A percentile compares a stretch with the other conserved stretches of the same genome.
phyloP scores from a whole-genome alignment of 495 filamentous ascomycete genomes.

The Daldinia grandis region DNA sequence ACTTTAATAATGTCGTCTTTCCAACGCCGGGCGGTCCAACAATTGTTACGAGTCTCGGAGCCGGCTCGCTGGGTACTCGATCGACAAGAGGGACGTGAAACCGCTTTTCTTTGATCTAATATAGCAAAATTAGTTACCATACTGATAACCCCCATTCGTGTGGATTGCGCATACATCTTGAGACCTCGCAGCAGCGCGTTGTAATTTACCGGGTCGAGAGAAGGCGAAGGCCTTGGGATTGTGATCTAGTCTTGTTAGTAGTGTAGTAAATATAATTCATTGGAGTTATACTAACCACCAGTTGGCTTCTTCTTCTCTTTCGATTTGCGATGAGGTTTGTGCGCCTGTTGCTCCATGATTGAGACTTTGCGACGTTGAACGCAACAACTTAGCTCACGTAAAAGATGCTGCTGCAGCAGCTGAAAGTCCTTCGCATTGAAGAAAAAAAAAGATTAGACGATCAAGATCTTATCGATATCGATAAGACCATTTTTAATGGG shows the following conservation, averaged over 20 bases:
- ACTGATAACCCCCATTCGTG: background rate
- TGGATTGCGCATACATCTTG: constrained; percentile 75
- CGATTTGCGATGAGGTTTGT: constrained; percentile 82
- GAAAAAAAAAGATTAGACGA: constrained; percentile 26
- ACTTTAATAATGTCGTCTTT: constrained; percentile 74
- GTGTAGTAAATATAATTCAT: background rate
- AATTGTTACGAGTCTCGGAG: constrained; percentile 87
- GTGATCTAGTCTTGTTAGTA: constrained; percentile 57
- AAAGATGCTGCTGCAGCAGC: constrained; percentile 2
- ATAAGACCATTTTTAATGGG: constrained; percentile 20
- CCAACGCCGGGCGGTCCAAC: constrained; percentile 93
- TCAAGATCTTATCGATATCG: constrained; percentile 39
- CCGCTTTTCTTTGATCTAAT: constrained; percentile 88
- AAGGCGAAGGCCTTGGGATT: constrained; percentile 95
- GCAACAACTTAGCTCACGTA: constrained; percentile 10
- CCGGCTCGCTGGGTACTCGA: constrained; percentile 92
- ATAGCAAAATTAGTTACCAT: constrained; percentile 8
- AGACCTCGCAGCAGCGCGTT: constrained; percentile 84
- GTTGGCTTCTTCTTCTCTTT: constrained; percentile 91
- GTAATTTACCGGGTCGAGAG: constrained; percentile 83
- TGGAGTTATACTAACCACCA: constrained; percentile 45
- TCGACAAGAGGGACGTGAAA: constrained; percentile 96
- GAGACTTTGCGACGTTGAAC: constrained; percentile 16
- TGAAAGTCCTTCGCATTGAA: background rate
- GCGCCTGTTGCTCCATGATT: constrained; percentile 81